Evolutionary conservation across 2,329 filamentous ascomycete genomes (phyloP), one percentile per base, ranked within the genome.

Genomic region (Dothiorella sarmentorum): DNA sequence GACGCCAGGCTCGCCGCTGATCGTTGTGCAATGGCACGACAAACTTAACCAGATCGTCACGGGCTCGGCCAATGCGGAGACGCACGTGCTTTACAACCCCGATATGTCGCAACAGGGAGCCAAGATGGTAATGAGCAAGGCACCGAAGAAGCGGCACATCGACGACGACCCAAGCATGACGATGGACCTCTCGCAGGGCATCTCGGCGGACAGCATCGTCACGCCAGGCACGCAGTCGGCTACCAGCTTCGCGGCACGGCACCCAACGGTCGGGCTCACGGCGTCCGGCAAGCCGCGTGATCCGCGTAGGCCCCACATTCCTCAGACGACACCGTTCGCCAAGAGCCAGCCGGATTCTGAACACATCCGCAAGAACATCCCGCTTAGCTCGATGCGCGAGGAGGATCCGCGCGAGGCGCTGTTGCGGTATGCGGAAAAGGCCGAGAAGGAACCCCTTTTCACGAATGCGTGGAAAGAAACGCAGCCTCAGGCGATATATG

Each of bases 21-120:
- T 97, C 62, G 86, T 87, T 2, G 90, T 96, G 24, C 80, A 89
- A 62, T 99, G 94, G 94, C 93, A 99, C 68, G 82, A 89, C 18
- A 96, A 91, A 73, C 85, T 99, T 69, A 97, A 99, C 71, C 94
- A 99, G 70, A 96, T 99, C 67, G 75, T 97, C 63, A 96, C 93
- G 7, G 93, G 92, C 60, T 97, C 93, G 44, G 91, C 91, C 55
- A 96, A 97, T 68, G 86, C 87, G 59, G 89, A 95, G 73, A 91
- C 89, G 0, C 93, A 92, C 68, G 83, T 97, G 40, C 86, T 99
- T 47, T 99, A 94, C 77, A 93, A 89, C 68, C 94, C 94, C 2
- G 84, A 80, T n/a, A 86, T 85, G 65, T 99, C 94, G 20, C 45
- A 59, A 4, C 49, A 47, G 10, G 94, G 94, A 60, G 94, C 92